These are phyloP conservation scores for Bolboschoenoplectus hybrid DNA, from an alignment of 202 grass and related monocot genomes.

Conservation along the genomic window DNA sequence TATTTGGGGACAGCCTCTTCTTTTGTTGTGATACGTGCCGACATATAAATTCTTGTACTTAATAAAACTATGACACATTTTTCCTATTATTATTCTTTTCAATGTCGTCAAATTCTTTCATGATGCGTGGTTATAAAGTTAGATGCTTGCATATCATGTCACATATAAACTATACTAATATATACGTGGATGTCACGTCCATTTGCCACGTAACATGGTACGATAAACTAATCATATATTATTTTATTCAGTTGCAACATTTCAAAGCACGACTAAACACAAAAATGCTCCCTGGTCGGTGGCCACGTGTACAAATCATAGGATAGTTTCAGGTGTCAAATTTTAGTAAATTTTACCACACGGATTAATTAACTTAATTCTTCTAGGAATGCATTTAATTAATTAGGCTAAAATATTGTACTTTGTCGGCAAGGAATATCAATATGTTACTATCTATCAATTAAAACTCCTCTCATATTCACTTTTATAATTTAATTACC, in stretches of 20 bases:
- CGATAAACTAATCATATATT: neutral
- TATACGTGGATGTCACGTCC: neutral
- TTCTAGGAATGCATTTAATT: neutral
- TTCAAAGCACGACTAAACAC: neutral
- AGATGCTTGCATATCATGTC: neutral
- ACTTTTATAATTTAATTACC: neutral
- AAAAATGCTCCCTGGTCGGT: constrained; percentile 18
- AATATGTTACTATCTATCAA: neutral
- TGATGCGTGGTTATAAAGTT: neutral
- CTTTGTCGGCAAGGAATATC: constrained; percentile 7
- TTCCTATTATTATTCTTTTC: neutral
- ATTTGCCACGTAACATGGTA: constrained; percentile 8
- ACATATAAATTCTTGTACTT: neutral
- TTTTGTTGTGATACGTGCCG: neutral
- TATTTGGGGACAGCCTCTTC: neutral
- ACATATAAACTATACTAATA: neutral
- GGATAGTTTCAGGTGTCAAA: no score
- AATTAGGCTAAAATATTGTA: neutral
- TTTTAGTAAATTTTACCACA: neutral
- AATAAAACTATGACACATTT: neutral
- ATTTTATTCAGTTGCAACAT: neutral
- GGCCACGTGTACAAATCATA: constrained; percentile 2
- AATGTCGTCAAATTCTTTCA: neutral
- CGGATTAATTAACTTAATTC: neutral
- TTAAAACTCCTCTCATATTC: neutral